Evolutionary conservation across 192 early-diverging fungal species (phyloP).

Genomic region (Coemansia sp.): DNA sequence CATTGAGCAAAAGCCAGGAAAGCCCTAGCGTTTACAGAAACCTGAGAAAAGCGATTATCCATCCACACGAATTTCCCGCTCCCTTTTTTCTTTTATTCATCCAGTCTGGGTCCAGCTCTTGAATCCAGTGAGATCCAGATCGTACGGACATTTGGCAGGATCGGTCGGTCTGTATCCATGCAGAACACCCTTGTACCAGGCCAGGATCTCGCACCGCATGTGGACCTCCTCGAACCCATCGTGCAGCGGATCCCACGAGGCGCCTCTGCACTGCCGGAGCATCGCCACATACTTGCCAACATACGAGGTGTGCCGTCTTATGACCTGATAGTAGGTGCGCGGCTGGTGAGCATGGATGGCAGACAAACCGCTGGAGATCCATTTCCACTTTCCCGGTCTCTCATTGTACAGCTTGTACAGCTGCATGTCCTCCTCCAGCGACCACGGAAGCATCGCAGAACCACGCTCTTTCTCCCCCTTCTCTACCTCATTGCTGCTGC

Average conservation of each 20-base stretch:
- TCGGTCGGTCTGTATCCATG: conserved; percentile 38
- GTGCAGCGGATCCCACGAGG: conserved; percentile 35
- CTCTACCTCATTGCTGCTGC: too few species aligned
- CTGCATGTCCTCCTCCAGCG: conserved; percentile 28
- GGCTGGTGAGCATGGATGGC: background rate
- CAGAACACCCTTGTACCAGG: conserved; percentile 20
- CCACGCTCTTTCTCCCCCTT: background rate
- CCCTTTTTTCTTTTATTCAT: background rate
- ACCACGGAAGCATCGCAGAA: conserved; percentile 20
- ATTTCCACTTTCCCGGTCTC: conserved; percentile 11
- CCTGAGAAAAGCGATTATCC: too few species aligned
- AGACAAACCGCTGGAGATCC: conserved; percentile 8
- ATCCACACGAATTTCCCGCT: background rate
- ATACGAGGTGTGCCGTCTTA: conserved; percentile 1
- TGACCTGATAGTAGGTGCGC: background rate
- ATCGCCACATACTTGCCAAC: conserved; percentile 24
- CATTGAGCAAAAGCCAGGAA: too few species aligned
- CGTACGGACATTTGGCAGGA: conserved; percentile 22
- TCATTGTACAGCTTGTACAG: conserved; percentile 17
- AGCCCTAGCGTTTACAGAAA: too few species aligned
- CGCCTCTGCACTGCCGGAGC: conserved; percentile 24
- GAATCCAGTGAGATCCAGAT: conserved; percentile 32
- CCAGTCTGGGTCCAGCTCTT: background rate
- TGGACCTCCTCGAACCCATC: conserved; percentile 45
- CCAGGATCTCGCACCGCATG: conserved; percentile 36